Evolutionary conservation across 371 early-diverging fungal species (phyloP), one percentile per base, ranked within the genome.

Genomic region (Mucor circinelloides): DNA sequence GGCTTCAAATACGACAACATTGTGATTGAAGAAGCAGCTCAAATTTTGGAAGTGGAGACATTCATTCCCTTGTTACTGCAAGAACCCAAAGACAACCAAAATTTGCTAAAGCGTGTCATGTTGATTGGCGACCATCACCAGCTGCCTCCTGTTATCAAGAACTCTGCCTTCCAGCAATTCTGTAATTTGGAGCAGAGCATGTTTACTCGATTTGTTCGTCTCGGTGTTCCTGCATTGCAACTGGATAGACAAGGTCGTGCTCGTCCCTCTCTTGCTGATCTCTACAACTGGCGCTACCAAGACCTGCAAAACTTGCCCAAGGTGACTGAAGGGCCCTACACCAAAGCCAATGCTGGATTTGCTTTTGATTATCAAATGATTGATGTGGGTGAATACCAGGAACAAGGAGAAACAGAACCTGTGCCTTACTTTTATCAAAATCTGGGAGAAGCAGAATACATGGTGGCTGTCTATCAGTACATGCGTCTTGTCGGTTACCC

Each of bases 41-140:
- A 99, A 74, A 91, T 98, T 9, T 77, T 97, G 13, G 99, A 99
- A 73, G 89, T 97, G 3, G 99, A 99, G 72, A 90, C 98, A 3
- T 92, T 99, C 66, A 93, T 99, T 32, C 96, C 98, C 6, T 80
- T 99, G 69, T 68, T 93, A 38, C 75, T 98, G 10, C 97, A 97
- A 80, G 85, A 86, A 15, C 72, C 87, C n/a, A 81, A 83, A 31
- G 80, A 83, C 64, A 85, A 85, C 23, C 70, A 77, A 54, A 87
- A 83, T 25, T 83, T 90, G 0, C 74, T 98, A 58, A 87, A 94
- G 75, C 93, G 97, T 23, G 89, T 99, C 6, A 87, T 99, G 15
- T 61, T 99, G 74, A 95, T 99, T 67, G 99, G 99, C 28, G 99
- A 99, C 75, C 98, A 97, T 66, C 87, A 94, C 72, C 99, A 99